Evolutionary conservation across 108 stramenopile genomes (phyloP).

Genomic region (Cyclotella cryptica): DNA sequence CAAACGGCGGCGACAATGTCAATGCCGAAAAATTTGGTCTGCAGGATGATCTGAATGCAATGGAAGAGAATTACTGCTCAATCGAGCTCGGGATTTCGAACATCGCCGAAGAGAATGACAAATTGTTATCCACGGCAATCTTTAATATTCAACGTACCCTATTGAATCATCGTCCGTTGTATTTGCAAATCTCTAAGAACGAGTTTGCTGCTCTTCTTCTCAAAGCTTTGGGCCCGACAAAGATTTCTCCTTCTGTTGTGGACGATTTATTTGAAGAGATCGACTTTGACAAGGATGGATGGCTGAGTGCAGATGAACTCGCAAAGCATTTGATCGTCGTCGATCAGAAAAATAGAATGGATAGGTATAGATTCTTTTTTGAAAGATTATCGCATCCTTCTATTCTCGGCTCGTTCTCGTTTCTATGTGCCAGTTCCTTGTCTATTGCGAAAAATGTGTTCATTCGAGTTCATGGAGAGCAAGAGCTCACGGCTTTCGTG

Average conservation of each 20-base stretch:
- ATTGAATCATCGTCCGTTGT: constrained; percentile 16
- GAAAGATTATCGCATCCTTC: constrained; percentile 4
- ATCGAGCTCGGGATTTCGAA: not conserved
- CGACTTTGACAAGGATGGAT: constrained; percentile 33
- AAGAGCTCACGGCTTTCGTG: constrained; percentile 1
- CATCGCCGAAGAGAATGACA: not conserved
- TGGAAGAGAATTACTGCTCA: constrained; percentile 10
- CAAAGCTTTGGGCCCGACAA: constrained; percentile 17
- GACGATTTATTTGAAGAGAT: constrained; percentile 26
- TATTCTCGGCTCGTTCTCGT: constrained; percentile 5
- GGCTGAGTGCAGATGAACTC: constrained; percentile 21
- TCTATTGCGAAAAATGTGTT: constrained; percentile 22
- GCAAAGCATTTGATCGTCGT: constrained; percentile 3
- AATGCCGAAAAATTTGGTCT: not conserved
- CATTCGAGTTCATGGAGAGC: constrained; percentile 10
- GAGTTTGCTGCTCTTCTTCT: constrained; percentile 31
- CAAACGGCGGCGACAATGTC: not conserved
- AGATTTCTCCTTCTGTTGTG: constrained; percentile 21
- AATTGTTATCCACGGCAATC: not conserved
- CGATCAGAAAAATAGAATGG: constrained; percentile 1
- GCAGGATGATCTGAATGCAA: not conserved
- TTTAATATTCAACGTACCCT: constrained; percentile 8
- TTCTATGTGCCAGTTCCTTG: constrained; percentile 20
- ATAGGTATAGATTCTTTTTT: constrained; percentile 4
- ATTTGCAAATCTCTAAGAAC: constrained; percentile 22